These are phyloP conservation scores for Theobroma cacao DNA, from an alignment of 345 rosid genomes.

Conservation along the genomic window DNA sequence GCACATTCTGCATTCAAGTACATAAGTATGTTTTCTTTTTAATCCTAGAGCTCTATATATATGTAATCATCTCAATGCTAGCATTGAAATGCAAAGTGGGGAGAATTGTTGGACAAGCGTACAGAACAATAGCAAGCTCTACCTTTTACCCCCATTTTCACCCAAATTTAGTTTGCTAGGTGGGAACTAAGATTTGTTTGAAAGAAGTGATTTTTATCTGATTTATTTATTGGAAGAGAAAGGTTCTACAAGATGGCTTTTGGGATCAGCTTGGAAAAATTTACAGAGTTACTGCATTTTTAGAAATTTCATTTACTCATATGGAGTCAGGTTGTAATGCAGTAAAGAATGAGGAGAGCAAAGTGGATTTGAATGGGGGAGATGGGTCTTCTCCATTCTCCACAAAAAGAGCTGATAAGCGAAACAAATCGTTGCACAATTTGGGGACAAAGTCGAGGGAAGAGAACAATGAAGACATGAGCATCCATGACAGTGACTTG, in stretches of 20 bases:
- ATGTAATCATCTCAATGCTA: no score
- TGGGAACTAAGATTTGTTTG: not conserved
- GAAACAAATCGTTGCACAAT: conserved; percentile 5
- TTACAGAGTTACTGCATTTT: conserved; percentile 7
- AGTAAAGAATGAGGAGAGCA: conserved; percentile 24
- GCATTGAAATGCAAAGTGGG: no score
- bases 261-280: not conserved
- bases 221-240: not conserved
- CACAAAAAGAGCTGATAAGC: not conserved
- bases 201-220: not conserved
- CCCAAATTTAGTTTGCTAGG: not conserved
- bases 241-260: not conserved
- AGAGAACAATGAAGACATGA: conserved; percentile 20
- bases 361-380: conserved; percentile 12
- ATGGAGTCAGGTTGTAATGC: conserved; percentile 19
- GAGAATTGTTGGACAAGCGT: no score
- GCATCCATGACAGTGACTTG: conserved; percentile 11
- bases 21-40: no score
- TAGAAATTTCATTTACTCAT: not conserved
- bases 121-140: no score
- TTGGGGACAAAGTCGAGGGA: conserved; percentile 3
- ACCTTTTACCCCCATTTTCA: no score
- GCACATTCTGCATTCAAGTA: conserved; percentile 1
- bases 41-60: no score
- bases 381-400: conserved; percentile 11